phyloP scores from a whole-genome alignment of 202 grass and related monocot genomes.

The Digitaria exilis region DNA sequence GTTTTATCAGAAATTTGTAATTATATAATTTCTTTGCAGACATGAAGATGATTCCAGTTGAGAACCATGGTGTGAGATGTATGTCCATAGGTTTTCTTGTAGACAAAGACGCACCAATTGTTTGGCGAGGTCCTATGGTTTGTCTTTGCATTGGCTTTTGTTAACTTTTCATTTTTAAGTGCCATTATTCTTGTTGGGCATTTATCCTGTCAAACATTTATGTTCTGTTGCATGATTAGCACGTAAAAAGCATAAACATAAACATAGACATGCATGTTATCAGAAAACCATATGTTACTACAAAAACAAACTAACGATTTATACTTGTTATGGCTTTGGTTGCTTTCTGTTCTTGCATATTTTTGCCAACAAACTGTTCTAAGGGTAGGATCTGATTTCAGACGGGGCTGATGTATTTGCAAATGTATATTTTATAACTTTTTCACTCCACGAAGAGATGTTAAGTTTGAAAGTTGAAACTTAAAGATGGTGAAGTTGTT shows the following conservation, averaged over 20 bases:
- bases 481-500: not conserved
- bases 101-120: slow-evolving; percentile 82
- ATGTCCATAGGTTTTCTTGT: slow-evolving; percentile 99
- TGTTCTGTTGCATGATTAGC: slow-evolving; percentile 5
- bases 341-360: not conserved
- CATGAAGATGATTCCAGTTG: slow-evolving; percentile 96
- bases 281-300: too few relatives aligned
- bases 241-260: not conserved
- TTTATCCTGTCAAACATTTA: not conserved
- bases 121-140: slow-evolving; percentile 99
- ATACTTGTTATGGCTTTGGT: not conserved
- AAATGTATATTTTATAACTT: too few relatives aligned
- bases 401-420: too few relatives aligned
- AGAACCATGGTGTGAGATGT: slow-evolving; percentile 85
- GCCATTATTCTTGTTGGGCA: not conserved
- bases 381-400: not conserved
- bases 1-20: not conserved
- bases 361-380: not conserved
- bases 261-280: not conserved
- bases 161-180: slow-evolving; percentile 33
- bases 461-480: too few relatives aligned
- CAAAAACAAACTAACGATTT: too few relatives aligned
- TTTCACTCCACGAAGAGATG: too few relatives aligned
- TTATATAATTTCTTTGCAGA: slow-evolving; percentile 48
- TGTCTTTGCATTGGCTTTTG: slow-evolving; percentile 53